Percentiles rank a stretch among this genome's conserved stretches.
These are phyloP conservation scores for Proliferodiscus dingleyae DNA, from an alignment of 2,329 filamentous ascomycete species.

Conservation along the genomic window DNA sequence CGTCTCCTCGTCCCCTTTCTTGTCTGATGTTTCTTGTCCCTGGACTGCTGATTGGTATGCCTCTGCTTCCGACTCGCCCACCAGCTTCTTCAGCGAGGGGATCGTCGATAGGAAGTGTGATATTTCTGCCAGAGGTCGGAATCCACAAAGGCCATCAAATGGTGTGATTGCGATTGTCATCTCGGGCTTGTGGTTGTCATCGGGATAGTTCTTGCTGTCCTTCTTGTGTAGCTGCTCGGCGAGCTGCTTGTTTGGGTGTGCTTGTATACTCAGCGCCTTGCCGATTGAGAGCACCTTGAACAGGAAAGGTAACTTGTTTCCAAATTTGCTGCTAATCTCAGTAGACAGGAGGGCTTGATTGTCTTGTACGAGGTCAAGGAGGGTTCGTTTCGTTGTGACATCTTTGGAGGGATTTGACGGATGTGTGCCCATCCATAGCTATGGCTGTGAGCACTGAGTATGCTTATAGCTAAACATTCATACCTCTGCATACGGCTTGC, in stretches of 20 bases:
- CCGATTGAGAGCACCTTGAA: constrained; percentile 97
- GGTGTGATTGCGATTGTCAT: constrained; percentile 98
- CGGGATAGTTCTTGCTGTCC: constrained; percentile 92
- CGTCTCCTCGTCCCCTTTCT: constrained; percentile 38
- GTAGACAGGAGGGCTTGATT: constrained; percentile 77
- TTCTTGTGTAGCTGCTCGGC: constrained; percentile 81
- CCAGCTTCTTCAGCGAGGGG: constrained; percentile 57
- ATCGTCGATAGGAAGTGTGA: constrained; percentile 66
- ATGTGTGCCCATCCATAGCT: constrained; percentile 99
- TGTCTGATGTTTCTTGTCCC: constrained; percentile 44
- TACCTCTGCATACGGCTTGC: constrained; percentile 93
- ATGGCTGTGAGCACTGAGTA: constrained; percentile 15
- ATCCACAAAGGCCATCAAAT: constrained; percentile 94
- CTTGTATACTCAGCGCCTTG: constrained; percentile 95
- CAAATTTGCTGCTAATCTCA: constrained; percentile 69
- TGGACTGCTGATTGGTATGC: constrained; percentile 50
- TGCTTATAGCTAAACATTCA: constrained; percentile 52
- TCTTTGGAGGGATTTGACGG: constrained; percentile 94
- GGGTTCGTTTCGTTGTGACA: constrained; percentile 72
- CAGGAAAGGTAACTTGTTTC: constrained; percentile 82
- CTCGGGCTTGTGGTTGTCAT: constrained; percentile 99
- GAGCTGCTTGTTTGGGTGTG: constrained; percentile 91
- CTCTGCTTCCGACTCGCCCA: constrained; percentile 59
- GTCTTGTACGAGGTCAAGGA: constrained; percentile 82
- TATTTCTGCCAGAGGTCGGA: constrained; percentile 83